phyloP scores from a whole-genome alignment of 306 rosid species.

The Castanea mollissima region DNA sequence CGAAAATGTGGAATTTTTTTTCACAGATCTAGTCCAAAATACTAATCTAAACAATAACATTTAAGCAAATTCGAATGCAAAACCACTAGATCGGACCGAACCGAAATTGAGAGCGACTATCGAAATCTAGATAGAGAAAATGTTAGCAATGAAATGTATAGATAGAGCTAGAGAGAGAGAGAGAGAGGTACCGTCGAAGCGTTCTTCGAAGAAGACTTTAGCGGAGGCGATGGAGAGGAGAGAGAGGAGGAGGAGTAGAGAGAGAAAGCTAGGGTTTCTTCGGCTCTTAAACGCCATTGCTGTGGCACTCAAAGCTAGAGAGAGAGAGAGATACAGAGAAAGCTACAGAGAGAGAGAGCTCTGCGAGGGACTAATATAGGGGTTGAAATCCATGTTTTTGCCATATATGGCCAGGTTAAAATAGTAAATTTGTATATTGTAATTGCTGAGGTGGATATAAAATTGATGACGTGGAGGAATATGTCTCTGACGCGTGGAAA shows the following conservation, averaged over 20 bases:
- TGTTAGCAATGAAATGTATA: not conserved
- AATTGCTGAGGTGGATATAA: slow-evolving; percentile 11
- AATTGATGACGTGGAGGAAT: slow-evolving; percentile 8
- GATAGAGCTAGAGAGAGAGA: not conserved
- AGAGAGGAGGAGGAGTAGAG: slow-evolving; percentile 56
- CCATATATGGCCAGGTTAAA: not conserved
- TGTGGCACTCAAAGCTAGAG: not conserved
- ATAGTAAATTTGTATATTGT: slow-evolving; percentile 13
- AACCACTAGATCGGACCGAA: slow-evolving; percentile 38
- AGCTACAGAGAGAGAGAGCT: slow-evolving; percentile 26
- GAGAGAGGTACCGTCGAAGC: slow-evolving; percentile 66
- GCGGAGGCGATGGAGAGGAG: slow-evolving; percentile 68
- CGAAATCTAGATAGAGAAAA: not conserved
- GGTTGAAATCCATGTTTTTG: not conserved
- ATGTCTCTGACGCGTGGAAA: accelerated
- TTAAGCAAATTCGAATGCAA: not conserved
- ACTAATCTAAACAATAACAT: slow-evolving; percentile 32
- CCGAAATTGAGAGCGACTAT: too few species aligned
- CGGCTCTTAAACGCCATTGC: slow-evolving; percentile 79
- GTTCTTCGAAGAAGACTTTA: slow-evolving; percentile 89
- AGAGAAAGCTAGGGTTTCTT: slow-evolving; percentile 57
- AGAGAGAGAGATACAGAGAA: slow-evolving; percentile 9
- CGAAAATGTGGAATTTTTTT: not conserved
- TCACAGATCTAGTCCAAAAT: slow-evolving; percentile 43
- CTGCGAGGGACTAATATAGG: slow-evolving; percentile 22